phyloP scores from a whole-genome alignment of 1,139 yeast species.

The Saccharomyces pastorianus region DNA sequence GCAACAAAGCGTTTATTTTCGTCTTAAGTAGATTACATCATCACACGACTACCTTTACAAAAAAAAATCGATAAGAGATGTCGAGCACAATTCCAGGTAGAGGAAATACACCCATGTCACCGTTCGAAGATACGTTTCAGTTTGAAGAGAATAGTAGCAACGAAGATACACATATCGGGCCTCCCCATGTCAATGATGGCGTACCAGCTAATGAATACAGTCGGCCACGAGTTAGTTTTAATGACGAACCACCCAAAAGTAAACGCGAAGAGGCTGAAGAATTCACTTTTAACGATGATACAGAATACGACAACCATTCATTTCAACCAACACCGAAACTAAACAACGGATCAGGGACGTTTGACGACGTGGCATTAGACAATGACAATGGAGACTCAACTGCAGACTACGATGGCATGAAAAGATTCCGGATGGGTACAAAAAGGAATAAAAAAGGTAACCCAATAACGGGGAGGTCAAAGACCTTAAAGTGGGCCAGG shows the following conservation, averaged over 20 bases:
- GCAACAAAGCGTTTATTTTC: neutral
- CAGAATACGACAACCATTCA: conserved; percentile 20
- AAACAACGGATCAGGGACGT: conserved; percentile 14
- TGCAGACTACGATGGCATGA: conserved; percentile 35
- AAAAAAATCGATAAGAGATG: neutral
- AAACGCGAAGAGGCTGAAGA: conserved; percentile 8
- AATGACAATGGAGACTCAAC: conserved; percentile 16
- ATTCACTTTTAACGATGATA: conserved; percentile 11
- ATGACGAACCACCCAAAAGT: neutral
- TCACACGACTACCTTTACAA: neutral
- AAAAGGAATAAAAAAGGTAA: conserved; percentile 70
- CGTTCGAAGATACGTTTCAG: conserved; percentile 25
- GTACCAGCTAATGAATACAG: neutral
- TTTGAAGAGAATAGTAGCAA: conserved; percentile 16
- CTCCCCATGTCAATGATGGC: neutral
- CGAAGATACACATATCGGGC: neutral
- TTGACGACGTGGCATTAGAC: conserved; percentile 21
- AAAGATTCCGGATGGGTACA: conserved; percentile 87
- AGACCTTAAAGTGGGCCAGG: conserved; percentile 35
- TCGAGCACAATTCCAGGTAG: neutral
- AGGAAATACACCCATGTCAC: conserved; percentile 9
- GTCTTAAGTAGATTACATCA: neutral
- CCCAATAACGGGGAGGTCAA: conserved; percentile 54
- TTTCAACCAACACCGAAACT: conserved; percentile 26
- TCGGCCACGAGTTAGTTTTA: neutral